Evolutionary conservation across 139 green algal genomes (phyloP).

Genomic region (Limnomonas spitsbergensis): DNA sequence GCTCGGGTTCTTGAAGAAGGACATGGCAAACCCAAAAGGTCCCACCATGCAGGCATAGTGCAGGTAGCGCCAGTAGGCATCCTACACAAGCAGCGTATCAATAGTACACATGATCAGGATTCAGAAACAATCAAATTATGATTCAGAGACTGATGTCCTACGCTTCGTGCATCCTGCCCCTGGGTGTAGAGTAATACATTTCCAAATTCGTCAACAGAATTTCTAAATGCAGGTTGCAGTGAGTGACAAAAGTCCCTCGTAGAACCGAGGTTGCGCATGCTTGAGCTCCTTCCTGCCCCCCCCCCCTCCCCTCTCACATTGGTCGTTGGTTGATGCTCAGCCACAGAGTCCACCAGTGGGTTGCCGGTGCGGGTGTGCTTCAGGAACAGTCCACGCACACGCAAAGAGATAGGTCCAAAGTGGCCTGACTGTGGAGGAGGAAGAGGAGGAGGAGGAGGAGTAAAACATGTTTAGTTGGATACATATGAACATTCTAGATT

Average conservation of each 20-base stretch:
- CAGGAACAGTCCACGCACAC: conserved; percentile 12
- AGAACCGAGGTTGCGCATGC: no score
- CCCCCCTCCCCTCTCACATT: not conserved
- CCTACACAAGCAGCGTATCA: not conserved
- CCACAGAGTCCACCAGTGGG: conserved; percentile 4
- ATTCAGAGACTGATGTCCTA: no score
- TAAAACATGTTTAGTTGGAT: not conserved
- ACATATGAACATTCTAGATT: not conserved
- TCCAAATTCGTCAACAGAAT: no score
- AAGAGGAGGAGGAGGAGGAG: not conserved
- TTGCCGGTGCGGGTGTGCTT: conserved; percentile 20
- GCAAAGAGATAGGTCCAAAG: conserved; percentile 11
- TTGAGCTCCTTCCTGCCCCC: no score
- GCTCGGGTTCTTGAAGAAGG: conserved; percentile 1
- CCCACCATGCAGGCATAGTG: conserved; percentile 7
- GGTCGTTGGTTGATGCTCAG: conserved; percentile 10
- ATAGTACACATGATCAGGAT: no score
- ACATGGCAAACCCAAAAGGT: not conserved
- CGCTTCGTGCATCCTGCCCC: no score
- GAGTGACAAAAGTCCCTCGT: no score
- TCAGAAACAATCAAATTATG: no score
- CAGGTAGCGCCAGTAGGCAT: conserved; percentile 19
- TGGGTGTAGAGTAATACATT: no score
- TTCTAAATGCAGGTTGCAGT: no score
- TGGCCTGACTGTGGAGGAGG: not conserved